Percentiles rank a stretch among this genome's conserved stretches.
Evolutionary conservation across 169 alveolate species (phyloP).

Genomic region (Plasmodium gonderi): DNA sequence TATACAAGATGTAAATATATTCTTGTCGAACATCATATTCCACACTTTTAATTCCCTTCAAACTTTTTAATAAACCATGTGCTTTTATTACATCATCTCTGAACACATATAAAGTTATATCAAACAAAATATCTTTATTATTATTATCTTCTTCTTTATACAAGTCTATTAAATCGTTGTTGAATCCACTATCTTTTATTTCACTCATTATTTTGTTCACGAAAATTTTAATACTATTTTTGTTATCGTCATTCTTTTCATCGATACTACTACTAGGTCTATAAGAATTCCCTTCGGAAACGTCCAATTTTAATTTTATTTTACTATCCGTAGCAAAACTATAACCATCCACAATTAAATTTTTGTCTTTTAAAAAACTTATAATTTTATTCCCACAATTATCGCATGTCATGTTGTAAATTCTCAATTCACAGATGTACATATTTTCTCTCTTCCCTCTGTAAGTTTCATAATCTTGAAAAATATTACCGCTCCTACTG

Average conservation of each 20-base stretch:
- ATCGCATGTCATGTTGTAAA: slow-evolving; percentile 69
- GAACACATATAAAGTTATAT: slow-evolving; percentile 43
- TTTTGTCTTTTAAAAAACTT: slow-evolving; percentile 45
- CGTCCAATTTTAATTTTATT: slow-evolving; percentile 43
- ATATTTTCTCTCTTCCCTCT: slow-evolving; percentile 22
- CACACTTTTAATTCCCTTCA: slow-evolving; percentile 64
- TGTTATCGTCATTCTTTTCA: background rate
- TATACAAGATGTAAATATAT: slow-evolving; percentile 52
- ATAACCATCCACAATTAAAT: slow-evolving; percentile 47
- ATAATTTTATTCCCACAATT: slow-evolving; percentile 70
- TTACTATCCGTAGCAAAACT: slow-evolving; percentile 69
- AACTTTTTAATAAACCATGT: slow-evolving; percentile 26
- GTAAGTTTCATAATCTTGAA: slow-evolving; percentile 55
- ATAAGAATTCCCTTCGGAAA: background rate
- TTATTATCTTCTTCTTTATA: slow-evolving; percentile 41
- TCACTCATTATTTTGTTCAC: slow-evolving; percentile 62
- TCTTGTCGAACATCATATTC: slow-evolving; percentile 52
- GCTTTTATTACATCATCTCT: slow-evolving; percentile 71
- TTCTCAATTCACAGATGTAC: slow-evolving; percentile 57
- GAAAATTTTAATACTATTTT: slow-evolving; percentile 21
- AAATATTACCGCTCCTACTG: slow-evolving; percentile 3
- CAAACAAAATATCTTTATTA: slow-evolving; percentile 28
- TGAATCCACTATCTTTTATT: slow-evolving; percentile 61
- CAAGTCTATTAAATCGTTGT: slow-evolving; percentile 43
- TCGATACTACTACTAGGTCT: background rate